phyloP scores from a whole-genome alignment of 2,329 filamentous ascomycete genomes.

The Paecilomyces sp. region DNA sequence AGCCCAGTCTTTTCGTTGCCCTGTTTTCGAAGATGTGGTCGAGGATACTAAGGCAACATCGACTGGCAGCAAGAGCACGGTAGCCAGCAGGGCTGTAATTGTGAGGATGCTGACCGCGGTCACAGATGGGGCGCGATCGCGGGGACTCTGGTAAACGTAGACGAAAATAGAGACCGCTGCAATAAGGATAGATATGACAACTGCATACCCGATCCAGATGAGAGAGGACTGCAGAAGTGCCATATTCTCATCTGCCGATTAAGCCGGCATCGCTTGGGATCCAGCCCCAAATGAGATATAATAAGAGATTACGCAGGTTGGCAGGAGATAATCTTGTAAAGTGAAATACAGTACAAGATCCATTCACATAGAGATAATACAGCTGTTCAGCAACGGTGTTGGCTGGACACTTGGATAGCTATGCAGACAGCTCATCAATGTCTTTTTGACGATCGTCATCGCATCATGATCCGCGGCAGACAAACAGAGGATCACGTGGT shows the following conservation, averaged over 20 bases:
- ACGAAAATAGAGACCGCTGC: conserved; percentile 76
- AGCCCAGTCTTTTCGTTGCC: conserved; percentile 90
- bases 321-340: neutral
- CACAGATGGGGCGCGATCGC: conserved; percentile 75
- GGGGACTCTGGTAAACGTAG: conserved; percentile 82
- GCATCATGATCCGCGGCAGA: neutral
- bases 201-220: conserved; percentile 90
- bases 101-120: conserved; percentile 81
- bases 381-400: neutral
- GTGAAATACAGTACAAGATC: neutral
- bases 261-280: neutral
- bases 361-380: neutral
- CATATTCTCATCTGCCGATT: conserved; percentile 33
- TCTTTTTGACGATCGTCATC: neutral
- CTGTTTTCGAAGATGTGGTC: conserved; percentile 67
- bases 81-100: conserved; percentile 79
- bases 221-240: conserved; percentile 75
- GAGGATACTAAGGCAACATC: conserved; percentile 93
- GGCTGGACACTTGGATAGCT: neutral
- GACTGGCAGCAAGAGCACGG: conserved; percentile 84
- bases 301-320: neutral
- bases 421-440: neutral
- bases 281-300: neutral
- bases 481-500: neutral
- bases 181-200: conserved; percentile 70